Conservation (phyloP, 495 filamentous ascomycete species). For the Aspergillus coremiiformis region DNA sequence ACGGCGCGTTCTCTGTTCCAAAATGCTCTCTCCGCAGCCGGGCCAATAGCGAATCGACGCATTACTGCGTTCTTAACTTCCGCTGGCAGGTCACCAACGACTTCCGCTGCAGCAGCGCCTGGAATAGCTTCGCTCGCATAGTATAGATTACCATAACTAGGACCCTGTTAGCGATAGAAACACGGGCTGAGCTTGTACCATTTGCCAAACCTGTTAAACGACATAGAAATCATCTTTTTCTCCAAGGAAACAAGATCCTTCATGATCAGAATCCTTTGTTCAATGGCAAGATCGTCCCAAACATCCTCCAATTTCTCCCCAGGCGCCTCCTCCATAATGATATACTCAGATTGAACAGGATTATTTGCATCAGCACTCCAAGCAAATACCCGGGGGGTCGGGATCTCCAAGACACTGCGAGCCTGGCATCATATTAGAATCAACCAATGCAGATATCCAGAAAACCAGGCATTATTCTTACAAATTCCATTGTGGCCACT, state of each 20-base stretch:
- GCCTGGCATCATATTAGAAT: constrained; percentile 11
- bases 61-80: constrained; percentile 11
- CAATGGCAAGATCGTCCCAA: constrained; percentile 21
- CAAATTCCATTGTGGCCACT: constrained; percentile 37
- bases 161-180: neutral
- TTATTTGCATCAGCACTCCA: constrained; percentile 28
- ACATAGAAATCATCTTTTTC: too few relatives aligned
- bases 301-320: constrained; percentile 19
- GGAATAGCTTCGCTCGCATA: constrained; percentile 15
- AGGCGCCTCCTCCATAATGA: constrained; percentile 31
- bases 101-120: constrained; percentile 2
- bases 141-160: constrained; percentile 25
- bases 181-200: neutral
- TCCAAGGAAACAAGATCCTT: constrained; percentile 16
- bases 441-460: constrained; percentile 4
- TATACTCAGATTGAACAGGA: constrained; percentile 32
- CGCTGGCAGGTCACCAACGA: constrained; percentile 6
- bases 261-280: constrained; percentile 22
- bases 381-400: constrained; percentile 30
- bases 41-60: constrained; percentile 26
- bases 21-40: constrained; percentile 17
- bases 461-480: too few relatives aligned
- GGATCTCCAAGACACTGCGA: constrained; percentile 18
- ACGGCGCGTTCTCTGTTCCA: constrained; percentile 22
- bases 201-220: neutral